These are phyloP conservation scores for Trypanosoma scelopori DNA, from an alignment of 208 protist genomes.

Conservation along the genomic window DNA sequence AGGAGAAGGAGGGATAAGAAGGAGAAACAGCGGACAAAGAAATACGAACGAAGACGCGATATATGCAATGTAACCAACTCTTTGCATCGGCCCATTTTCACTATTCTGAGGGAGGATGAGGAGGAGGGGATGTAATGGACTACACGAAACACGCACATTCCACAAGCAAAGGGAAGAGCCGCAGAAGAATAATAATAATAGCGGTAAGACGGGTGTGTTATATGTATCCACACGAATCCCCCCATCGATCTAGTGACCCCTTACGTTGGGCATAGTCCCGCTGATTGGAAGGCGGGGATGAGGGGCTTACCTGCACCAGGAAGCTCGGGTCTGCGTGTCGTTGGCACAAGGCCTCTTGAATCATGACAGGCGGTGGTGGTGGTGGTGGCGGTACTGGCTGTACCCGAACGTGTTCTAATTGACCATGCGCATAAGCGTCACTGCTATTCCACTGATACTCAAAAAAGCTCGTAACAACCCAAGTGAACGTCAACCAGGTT, in stretches of 20 bases:
- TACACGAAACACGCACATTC: no score
- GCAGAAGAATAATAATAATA: neutral
- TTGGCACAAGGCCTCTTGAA: constrained; percentile 11
- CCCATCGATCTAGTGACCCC: neutral
- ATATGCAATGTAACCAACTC: no score
- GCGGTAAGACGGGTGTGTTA: constrained; percentile 2
- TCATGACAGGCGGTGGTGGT: constrained; percentile 18
- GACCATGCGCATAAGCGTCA: constrained; percentile 1
- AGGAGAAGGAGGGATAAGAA: no score
- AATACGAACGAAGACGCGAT: neutral
- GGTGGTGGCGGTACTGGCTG: neutral
- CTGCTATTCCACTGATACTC: constrained; percentile 34
- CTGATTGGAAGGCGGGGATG: neutral
- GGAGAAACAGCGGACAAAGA: constrained; percentile 10
- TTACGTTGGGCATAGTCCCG: neutral
- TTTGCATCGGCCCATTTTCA: no score
- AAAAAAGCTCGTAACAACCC: constrained; percentile 44
- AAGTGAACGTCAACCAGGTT: constrained; percentile 45
- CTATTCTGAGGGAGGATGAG: no score
- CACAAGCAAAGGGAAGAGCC: neutral
- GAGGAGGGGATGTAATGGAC: no score
- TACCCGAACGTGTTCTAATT: neutral
- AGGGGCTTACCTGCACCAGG: constrained; percentile 3
- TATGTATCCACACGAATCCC: constrained; percentile 4
- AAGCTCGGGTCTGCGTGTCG: constrained; percentile 6